These are phyloP conservation scores for Argentina anserina DNA, from an alignment of 306 rosid genomes.

Conservation along the genomic window DNA sequence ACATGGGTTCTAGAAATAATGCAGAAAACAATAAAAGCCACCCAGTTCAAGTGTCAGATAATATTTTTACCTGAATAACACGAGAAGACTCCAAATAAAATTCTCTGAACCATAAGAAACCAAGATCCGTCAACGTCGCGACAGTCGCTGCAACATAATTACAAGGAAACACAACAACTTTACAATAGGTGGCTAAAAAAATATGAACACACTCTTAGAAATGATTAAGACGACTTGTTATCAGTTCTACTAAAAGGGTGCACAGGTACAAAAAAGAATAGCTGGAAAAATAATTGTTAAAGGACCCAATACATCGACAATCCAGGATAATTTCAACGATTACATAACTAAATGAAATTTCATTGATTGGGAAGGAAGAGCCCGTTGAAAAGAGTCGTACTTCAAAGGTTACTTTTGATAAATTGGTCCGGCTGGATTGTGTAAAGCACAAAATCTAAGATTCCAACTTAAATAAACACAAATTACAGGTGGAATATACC, in stretches of 20 bases:
- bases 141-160: slow-evolving; percentile 65
- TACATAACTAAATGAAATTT: background rate
- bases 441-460: background rate
- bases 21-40: background rate
- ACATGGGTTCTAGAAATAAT: background rate
- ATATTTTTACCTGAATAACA: slow-evolving; percentile 79
- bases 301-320: background rate
- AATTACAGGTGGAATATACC: slow-evolving; percentile 42
- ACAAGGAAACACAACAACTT: background rate
- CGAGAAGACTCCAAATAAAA: slow-evolving; percentile 95
- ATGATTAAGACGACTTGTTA: background rate
- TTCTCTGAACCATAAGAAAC: slow-evolving; percentile 98
- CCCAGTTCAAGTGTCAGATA: background rate
- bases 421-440: background rate
- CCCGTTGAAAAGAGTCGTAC: background rate
- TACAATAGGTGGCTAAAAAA: background rate
- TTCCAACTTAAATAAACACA: background rate
- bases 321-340: background rate
- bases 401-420: background rate
- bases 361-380: background rate
- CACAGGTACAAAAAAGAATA: no score
- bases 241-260: no score
- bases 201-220: background rate
- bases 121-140: slow-evolving; percentile 85
- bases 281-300: no score